Evolutionary conservation across 2,329 filamentous ascomycete genomes (phyloP).

Genomic region (Trichoderma aggressivum): DNA sequence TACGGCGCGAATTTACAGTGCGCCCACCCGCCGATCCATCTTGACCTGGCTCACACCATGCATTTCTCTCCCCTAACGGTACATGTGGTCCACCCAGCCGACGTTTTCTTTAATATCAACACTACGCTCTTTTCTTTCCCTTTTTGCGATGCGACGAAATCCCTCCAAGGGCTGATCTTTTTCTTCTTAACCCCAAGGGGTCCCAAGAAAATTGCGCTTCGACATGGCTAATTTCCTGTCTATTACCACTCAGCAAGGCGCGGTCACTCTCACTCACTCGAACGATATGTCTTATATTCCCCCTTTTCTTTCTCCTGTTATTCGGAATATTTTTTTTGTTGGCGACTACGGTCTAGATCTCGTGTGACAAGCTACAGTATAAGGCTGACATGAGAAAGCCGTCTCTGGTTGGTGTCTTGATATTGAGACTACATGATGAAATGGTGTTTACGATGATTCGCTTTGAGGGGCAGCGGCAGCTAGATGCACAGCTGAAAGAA

Average conservation of each 20-base stretch:
- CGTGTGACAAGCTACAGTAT: neutral
- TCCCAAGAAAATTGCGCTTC: neutral
- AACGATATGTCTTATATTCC: neutral
- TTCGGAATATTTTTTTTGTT: neutral
- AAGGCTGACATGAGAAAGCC: constrained; percentile 1
- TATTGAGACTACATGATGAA: constrained; percentile 19
- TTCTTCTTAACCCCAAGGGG: neutral
- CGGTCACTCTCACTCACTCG: neutral
- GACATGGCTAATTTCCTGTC: constrained; percentile 1
- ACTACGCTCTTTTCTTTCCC: neutral
- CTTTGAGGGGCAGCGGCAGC: neutral
- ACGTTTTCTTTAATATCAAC: neutral
- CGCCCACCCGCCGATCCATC: neutral
- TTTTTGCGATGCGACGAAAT: neutral
- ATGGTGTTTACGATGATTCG: constrained; percentile 20
- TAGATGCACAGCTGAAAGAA: neutral
- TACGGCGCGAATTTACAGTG: constrained; percentile 22
- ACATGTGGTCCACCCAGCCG: neutral
- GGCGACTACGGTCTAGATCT: constrained; percentile 1
- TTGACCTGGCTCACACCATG: neutral
- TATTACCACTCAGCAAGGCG: constrained; percentile 14
- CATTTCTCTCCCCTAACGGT: neutral
- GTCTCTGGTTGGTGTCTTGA: constrained; percentile 12
- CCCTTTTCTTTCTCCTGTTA: neutral
- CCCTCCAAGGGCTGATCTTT: neutral